Percentiles rank a stretch among this genome's conserved stretches.
phyloP scores from a whole-genome alignment of 1,284 basidiomycete species.

The Malassezia caprae region DNA sequence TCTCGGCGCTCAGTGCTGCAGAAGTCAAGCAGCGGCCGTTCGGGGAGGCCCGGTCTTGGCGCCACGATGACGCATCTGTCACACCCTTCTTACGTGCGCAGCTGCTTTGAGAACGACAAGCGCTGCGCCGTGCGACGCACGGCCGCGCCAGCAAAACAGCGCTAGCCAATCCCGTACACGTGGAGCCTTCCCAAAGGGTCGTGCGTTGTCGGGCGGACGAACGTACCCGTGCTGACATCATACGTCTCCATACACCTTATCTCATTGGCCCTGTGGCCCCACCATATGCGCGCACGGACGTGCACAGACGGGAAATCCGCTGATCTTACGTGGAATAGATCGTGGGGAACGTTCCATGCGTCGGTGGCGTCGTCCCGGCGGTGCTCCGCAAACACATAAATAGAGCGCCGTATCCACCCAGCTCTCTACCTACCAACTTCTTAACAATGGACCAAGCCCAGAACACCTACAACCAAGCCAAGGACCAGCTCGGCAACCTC shows the following conservation, averaged over 20 bases:
- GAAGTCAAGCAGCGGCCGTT: too few species aligned
- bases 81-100: too few species aligned
- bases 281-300: not conserved
- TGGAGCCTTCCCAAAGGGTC: not conserved
- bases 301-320: not conserved
- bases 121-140: too few species aligned
- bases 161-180: not conserved
- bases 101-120: too few species aligned
- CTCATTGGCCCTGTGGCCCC: not conserved
- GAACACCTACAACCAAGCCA: constrained; percentile 3
- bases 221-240: not conserved
- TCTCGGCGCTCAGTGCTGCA: too few species aligned
- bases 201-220: not conserved
- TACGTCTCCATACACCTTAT: not conserved
- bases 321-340: not conserved
- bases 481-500: not conserved
- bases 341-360: not conserved
- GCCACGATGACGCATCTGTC: too few species aligned
- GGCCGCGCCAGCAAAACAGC: not conserved
- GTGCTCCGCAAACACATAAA: constrained; percentile 3
- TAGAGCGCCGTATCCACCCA: not conserved
- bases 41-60: too few species aligned
- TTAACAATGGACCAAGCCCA: constrained; percentile 4
- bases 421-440: not conserved
- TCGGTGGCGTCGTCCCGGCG: not conserved